These are phyloP conservation scores for Aspergillus japonicus DNA, from an alignment of 2,329 filamentous ascomycete species.

Conservation along the genomic window DNA sequence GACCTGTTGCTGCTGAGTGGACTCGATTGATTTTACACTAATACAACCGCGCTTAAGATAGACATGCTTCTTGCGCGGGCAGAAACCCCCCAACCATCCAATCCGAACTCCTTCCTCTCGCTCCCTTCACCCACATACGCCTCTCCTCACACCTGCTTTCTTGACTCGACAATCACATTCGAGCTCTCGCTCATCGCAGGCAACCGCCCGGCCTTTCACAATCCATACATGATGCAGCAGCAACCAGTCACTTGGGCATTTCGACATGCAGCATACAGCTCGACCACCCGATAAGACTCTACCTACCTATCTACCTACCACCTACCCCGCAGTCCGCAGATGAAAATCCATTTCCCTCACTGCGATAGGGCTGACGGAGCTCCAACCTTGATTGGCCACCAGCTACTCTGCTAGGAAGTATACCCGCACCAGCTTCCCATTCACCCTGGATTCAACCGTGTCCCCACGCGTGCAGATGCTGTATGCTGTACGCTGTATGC, in stretches of 20 bases:
- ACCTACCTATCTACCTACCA: no score
- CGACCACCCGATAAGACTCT: neutral
- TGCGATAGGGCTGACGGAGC: neutral
- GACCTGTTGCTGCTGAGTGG: no score
- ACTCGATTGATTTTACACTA: no score
- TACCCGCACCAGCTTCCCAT: neutral
- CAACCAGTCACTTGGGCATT: neutral
- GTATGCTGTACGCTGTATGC: neutral
- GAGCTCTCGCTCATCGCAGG: neutral
- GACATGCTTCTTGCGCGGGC: no score
- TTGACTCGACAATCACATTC: neutral
- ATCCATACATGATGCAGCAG: neutral
- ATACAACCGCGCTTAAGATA: no score
- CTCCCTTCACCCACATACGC: neutral
- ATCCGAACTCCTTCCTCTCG: neutral
- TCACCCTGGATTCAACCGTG: neutral
- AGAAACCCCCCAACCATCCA: no score
- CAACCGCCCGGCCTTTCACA: neutral
- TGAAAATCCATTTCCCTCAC: neutral
- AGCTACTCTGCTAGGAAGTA: neutral
- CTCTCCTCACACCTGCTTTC: neutral
- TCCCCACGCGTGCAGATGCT: no score
- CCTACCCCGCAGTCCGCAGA: neutral
- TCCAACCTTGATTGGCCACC: neutral
- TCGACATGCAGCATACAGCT: slow-evolving; percentile 3